Base-by-base conservation (phyloP, 2,329 filamentous ascomycete genomes). In the Scortechinia acanthostroma region DNA sequence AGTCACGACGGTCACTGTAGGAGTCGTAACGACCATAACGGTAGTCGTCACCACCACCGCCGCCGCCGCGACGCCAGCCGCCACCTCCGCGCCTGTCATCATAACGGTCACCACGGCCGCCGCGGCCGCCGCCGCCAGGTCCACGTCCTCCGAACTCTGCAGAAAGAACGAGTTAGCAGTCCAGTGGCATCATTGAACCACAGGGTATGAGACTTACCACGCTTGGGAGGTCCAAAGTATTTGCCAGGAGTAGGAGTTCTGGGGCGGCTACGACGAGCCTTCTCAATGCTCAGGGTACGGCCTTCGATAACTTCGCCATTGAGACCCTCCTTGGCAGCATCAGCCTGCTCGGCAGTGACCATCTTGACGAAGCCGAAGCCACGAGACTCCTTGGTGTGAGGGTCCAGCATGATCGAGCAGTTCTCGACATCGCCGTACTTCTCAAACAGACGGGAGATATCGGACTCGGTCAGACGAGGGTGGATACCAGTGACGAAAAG, bases 281-380 rank as follows among this genome's bases (percentile, higher is more conserved):
- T 98, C 76, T 98, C 93, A 54, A 98, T 97, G 77, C 91, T 96
- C 58, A 98, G 71, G 50, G 91, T 96, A 56, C 93, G 87, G 49
- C 93, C 93, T 61, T 98, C 91, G 53, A 96, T 90, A 54, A 89
- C 80, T 66, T 97, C 91, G 60, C 91, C 91, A 66, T 97, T 91
- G 22, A 98, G 77, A 45, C 88, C 91, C 59, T 97, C 93, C 73
- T 93, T 95, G 55, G 93, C 93, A 54, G 93, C 91, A 66, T 98
- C 93, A 52, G 93, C 93, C 68, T 95, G 88, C 46, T 97, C 91
- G 43, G 88, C 80, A 47, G 89, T 94, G 49, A 90, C 83, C 91
- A 98, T 97, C 75, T 98, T 97, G 64, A 98, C 93, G 71, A 98
- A 98, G 46, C 93, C 93, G 54, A 98, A 98, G 53, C 93, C 93